Conservation (phyloP, 2,329 filamentous ascomycete species). For the Hypocrella siamensis region DNA sequence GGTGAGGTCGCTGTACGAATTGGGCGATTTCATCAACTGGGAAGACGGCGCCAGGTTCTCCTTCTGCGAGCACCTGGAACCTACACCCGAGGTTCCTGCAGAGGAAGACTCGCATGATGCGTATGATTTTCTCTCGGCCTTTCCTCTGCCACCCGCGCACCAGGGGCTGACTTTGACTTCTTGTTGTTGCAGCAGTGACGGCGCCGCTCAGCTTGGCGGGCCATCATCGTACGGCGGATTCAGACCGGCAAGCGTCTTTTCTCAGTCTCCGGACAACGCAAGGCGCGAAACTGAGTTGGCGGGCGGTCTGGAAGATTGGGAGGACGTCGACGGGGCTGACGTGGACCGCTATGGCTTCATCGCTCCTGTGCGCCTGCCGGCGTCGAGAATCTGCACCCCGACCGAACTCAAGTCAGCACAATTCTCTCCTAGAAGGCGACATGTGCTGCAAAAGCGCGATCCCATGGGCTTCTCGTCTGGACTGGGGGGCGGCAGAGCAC, state of each 20-base stretch:
- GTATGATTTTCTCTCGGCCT: slow-evolving; percentile 31
- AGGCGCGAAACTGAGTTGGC: slow-evolving; percentile 31
- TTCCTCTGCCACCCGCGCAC: not conserved
- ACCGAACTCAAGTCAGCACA: slow-evolving; percentile 25
- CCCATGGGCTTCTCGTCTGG: slow-evolving; percentile 21
- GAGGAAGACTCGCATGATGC: slow-evolving; percentile 37
- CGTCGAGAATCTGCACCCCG: slow-evolving; percentile 24
- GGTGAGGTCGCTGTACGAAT: slow-evolving; percentile 51
- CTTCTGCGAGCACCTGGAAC: slow-evolving; percentile 31
- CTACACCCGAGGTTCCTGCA: slow-evolving; percentile 33
- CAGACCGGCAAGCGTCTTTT: slow-evolving; percentile 27
- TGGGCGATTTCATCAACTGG: slow-evolving; percentile 35
- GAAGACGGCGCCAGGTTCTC: slow-evolving; percentile 33
- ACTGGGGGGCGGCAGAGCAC: slow-evolving; percentile 24
- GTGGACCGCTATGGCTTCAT: slow-evolving; percentile 59
- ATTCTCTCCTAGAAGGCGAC: slow-evolving; percentile 29
- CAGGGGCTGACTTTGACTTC: not conserved
- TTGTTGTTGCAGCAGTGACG: slow-evolving; percentile 9
- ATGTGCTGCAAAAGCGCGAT: slow-evolving; percentile 24
- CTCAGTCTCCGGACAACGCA: slow-evolving; percentile 22
- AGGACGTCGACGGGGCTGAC: slow-evolving; percentile 43
- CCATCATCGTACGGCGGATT: slow-evolving; percentile 20
- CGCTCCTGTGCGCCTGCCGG: slow-evolving; percentile 22
- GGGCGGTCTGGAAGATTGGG: slow-evolving; percentile 51
- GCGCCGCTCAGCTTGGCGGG: slow-evolving; percentile 12